Conservation (phyloP, 208 protist species). For the Blastocrithidia nonstop region DNA sequence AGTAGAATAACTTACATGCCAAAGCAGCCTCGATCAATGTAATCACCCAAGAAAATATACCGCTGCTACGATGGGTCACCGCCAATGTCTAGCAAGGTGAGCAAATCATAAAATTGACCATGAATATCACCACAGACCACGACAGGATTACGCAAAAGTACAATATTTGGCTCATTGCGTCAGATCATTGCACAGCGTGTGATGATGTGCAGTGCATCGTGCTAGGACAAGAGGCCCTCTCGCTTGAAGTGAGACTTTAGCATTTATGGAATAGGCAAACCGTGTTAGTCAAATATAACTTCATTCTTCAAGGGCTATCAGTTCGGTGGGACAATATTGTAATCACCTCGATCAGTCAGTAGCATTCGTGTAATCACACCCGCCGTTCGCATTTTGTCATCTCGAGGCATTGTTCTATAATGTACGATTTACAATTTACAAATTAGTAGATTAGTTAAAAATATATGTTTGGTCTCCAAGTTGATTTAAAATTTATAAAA, state of each 20-base stretch:
- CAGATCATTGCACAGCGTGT: conserved; percentile 36
- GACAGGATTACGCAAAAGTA: conserved; percentile 56
- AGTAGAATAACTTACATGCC: conserved; percentile 83
- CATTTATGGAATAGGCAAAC: conserved; percentile 27
- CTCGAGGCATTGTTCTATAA: not conserved
- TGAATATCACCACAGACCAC: conserved; percentile 91
- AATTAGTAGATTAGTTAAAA: too few species aligned
- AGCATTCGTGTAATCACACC: conserved; percentile 44
- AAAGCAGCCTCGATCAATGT: conserved; percentile 89
- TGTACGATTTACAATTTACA: too few species aligned
- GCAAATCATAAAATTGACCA: conserved; percentile 94
- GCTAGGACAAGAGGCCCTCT: conserved; percentile 58
- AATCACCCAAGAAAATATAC: conserved; percentile 96
- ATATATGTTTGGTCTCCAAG: too few species aligned
- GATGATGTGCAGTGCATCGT: conserved; percentile 62
- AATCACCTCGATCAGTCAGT: conserved; percentile 25
- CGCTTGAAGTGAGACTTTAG: conserved; percentile 52
- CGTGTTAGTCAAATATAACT: conserved; percentile 34
- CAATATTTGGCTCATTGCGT: conserved; percentile 73
- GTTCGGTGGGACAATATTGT: conserved; percentile 25
- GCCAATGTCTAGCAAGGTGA: conserved; percentile 90
- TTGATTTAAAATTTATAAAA: too few species aligned
- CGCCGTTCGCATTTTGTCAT: not conserved
- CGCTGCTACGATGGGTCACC: conserved; percentile 67
- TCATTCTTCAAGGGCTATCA: conserved; percentile 49